Percentiles rank a stretch among this genome's conserved stretches.
phyloP scores from a whole-genome alignment of 2,329 filamentous ascomycete genomes.

The Arthrinium puccinioides region DNA sequence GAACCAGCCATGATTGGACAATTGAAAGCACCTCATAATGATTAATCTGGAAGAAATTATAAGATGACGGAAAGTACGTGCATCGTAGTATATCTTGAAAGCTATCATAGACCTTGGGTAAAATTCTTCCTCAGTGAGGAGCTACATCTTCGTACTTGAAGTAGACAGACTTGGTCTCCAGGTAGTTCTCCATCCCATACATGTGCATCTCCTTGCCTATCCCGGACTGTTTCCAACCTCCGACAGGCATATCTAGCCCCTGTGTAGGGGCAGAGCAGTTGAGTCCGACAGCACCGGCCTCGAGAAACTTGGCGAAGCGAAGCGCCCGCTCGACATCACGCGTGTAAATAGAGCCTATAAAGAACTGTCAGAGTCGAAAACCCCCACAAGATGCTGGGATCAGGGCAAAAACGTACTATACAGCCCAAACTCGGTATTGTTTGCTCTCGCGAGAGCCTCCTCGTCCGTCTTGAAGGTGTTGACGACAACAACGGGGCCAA shows the following conservation, averaged over 20 bases:
- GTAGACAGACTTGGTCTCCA: conserved; percentile 36
- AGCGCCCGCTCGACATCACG: conserved; percentile 35
- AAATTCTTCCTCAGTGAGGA: too few species aligned
- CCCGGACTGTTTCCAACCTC: conserved; percentile 41
- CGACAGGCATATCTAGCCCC: conserved; percentile 38
- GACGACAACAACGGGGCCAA: conserved; percentile 36
- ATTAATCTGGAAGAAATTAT: too few species aligned
- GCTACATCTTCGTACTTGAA: conserved; percentile 31
- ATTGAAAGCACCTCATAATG: too few species aligned
- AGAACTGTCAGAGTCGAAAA: conserved; percentile 54
- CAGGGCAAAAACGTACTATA: conserved; percentile 54
- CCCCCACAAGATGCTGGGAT: too few species aligned
- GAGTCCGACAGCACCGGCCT: too few species aligned
- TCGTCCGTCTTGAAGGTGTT: conserved; percentile 32
- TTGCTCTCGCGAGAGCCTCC: conserved; percentile 34
- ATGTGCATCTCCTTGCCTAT: conserved; percentile 38
- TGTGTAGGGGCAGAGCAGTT: too few species aligned
- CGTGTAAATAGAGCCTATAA: conserved; percentile 51
- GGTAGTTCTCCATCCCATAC: conserved; percentile 34
- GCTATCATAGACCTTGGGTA: too few species aligned
- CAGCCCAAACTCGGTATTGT: conserved; percentile 52
- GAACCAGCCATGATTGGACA: too few species aligned
- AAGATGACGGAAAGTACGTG: too few species aligned
- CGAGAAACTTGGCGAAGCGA: too few species aligned
- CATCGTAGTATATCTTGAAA: too few species aligned